These are phyloP conservation scores for Solanum sparsipilum DNA, from an alignment of 257 asterid genomes.

Conservation along the genomic window DNA sequence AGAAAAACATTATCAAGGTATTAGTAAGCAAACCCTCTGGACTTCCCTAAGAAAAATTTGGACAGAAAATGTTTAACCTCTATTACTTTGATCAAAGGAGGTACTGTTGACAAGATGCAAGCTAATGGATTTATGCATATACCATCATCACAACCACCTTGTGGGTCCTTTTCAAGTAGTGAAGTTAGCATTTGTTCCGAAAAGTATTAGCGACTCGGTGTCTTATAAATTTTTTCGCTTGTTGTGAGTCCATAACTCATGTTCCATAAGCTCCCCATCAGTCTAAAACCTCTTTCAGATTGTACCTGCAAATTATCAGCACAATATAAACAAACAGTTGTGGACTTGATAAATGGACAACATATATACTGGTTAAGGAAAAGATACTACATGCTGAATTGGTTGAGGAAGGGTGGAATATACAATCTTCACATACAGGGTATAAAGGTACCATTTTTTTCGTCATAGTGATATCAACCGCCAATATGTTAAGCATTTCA, in stretches of 20 bases:
- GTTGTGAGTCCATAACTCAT: not conserved
- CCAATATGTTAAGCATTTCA: not conserved
- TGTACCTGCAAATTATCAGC: not conserved
- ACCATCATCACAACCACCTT: not conserved
- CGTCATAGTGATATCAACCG: not conserved
- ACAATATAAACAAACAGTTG: not conserved
- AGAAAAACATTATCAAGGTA: not conserved
- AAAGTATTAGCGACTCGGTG: not conserved
- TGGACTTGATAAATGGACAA: not conserved
- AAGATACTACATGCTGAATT: not conserved
- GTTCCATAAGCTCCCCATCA: not conserved
- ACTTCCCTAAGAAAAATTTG: not conserved
- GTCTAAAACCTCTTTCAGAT: not conserved
- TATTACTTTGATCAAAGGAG: not conserved
- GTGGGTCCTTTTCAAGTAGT: not conserved
- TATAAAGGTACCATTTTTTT: not conserved
- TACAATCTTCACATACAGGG: not conserved
- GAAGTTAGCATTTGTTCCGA: not conserved
- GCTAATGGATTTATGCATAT: not conserved
- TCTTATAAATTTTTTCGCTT: not conserved
- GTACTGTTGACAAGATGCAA: not conserved
- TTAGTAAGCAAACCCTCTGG: not conserved
- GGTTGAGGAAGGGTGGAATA: not conserved
- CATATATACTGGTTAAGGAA: not conserved
- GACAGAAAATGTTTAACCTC: not conserved